These are phyloP conservation scores for Lipomyces mesembrius DNA, from an alignment of 805 yeast genomes.

Conservation along the genomic window DNA sequence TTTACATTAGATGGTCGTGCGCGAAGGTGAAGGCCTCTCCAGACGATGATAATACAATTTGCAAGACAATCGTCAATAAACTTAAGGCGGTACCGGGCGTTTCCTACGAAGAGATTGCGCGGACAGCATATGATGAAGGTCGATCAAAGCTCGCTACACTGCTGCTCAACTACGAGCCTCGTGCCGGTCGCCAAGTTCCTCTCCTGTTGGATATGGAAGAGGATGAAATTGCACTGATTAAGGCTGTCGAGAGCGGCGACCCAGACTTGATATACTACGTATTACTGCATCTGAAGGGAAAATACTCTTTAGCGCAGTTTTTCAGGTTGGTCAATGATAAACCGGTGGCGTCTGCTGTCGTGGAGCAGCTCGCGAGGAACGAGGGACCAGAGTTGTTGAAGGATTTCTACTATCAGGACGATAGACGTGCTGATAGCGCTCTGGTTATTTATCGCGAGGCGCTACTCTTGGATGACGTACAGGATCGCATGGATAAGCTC, in stretches of 20 bases:
- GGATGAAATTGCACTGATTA: slow-evolving; percentile 66
- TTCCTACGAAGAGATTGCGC: slow-evolving; percentile 63
- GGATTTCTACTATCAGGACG: slow-evolving; percentile 69
- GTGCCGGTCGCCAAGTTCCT: slow-evolving; percentile 62
- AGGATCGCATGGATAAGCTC: slow-evolving; percentile 39
- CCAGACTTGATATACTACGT: slow-evolving; percentile 63
- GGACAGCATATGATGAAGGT: slow-evolving; percentile 80
- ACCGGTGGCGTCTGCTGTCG: slow-evolving; percentile 50
- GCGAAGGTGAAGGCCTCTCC: slow-evolving; percentile 57
- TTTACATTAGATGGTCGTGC: slow-evolving; percentile 83
- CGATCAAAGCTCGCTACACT: slow-evolving; percentile 67
- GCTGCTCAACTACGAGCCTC: slow-evolving; percentile 70
- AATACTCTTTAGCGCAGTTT: slow-evolving; percentile 66
- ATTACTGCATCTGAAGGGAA: slow-evolving; percentile 58
- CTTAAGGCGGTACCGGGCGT: slow-evolving; percentile 52
- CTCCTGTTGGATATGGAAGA: slow-evolving; percentile 74
- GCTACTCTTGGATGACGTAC: slow-evolving; percentile 30
- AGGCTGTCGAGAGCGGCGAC: slow-evolving; percentile 65
- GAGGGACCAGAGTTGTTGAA: slow-evolving; percentile 50
- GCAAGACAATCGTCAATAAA: slow-evolving; percentile 54
- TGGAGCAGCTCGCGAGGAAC: slow-evolving; percentile 46
- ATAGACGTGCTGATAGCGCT: slow-evolving; percentile 56
- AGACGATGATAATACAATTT: slow-evolving; percentile 62
- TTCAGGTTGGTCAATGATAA: slow-evolving; percentile 63
- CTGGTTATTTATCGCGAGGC: slow-evolving; percentile 48